Evolutionary conservation across 176 grass and related monocot genomes (phyloP), one percentile per base, ranked within the genome.

Genomic region (Aegilops sharonensis): DNA sequence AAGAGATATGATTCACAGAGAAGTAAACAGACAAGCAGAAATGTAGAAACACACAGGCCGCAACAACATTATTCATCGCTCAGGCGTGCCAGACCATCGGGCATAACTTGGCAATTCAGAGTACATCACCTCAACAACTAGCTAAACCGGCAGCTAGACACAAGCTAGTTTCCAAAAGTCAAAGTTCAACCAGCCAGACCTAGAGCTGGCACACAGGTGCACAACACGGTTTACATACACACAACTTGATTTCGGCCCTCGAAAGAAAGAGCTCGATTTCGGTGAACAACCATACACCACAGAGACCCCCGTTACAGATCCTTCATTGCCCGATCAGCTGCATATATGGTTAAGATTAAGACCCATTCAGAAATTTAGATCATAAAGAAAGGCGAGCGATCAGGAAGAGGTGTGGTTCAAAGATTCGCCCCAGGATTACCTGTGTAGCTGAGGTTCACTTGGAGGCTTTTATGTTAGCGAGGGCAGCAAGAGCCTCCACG

Each of bases 401-500:
- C 81, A 88, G 37, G 64, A 81, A 81, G 11, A 32, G 2, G 29
- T 42, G 63, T 36, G 43, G 60, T 69, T 84, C 23, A 8, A 68
- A 52, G 8, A 81, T 77, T 52, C 62, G 50, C 77, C 31, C 23
- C 47, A 0, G 37, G 10, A 43, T 77, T 77, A 91, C 86, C 50
- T 36, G 69, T 32, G 17, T 84, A 69, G 37, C 42, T 34, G 78
- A 88, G 17, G 75, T 78, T 95, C 87, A 95, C 81, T 93, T 92
- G 54, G 78, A 68, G 83, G 61, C 39, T 87, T 90, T 95, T 54
- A 95, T 75, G 68, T 87, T 81, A 11, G 86, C 66, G 1, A 98
- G 85, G 59, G 76, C 84, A 68, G 80, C 32, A 76, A 98, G 87
- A 59, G 82, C 93, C 27, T 95, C 88, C 43, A 24, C 93, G 52